These are phyloP conservation scores for slime mould (Dictyostelium discoideum) DNA, from an alignment of 78 protist species.

Conservation along the genomic window DNA sequence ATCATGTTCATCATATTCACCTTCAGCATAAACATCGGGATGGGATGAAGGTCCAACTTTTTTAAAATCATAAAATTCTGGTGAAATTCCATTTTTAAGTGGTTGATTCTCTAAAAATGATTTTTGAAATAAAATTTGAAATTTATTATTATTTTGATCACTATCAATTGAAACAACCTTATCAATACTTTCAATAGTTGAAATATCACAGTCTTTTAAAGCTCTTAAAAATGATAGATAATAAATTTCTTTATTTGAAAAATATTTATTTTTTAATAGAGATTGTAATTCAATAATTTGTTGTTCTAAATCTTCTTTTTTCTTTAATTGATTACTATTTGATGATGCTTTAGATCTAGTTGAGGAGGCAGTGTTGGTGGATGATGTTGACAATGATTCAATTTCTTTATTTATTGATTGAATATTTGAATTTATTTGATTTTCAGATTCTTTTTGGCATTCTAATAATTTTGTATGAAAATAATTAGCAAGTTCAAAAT, in stretches of 20 bases:
- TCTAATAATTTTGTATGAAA: neutral
- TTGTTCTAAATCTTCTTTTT: no score
- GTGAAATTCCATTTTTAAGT: neutral
- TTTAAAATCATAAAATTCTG: neutral
- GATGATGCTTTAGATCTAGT: no score
- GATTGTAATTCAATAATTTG: no score
- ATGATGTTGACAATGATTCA: no score
- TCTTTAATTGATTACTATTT: no score
- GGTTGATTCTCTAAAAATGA: neutral
- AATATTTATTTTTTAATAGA: neutral
- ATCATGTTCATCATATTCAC: neutral
- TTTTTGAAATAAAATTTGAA: neutral
- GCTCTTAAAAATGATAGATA: neutral
- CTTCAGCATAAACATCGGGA: neutral
- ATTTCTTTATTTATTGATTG: neutral
- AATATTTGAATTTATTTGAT: neutral
- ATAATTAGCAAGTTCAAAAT: neutral
- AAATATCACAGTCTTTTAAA: neutral
- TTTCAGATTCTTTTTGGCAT: neutral
- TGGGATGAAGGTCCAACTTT: neutral
- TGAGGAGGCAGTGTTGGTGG: no score
- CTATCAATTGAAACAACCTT: neutral
- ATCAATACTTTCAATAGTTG: neutral
- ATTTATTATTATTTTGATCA: neutral
- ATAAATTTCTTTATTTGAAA: neutral